phyloP scores from a whole-genome alignment of 2,329 filamentous ascomycete species.

The Ophiostoma quercus region DNA sequence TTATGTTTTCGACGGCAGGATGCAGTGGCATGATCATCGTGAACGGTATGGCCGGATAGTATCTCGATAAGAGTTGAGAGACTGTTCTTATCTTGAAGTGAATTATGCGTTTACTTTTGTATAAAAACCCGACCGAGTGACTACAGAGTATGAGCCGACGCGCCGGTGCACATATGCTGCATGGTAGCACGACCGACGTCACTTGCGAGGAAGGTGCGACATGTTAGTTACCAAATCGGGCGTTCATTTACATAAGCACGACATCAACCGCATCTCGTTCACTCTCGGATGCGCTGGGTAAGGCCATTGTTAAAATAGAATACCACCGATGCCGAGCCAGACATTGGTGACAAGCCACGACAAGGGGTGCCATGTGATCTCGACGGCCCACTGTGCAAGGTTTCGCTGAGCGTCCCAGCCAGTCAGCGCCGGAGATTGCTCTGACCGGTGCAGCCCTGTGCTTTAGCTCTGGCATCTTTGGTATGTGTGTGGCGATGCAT shows the following conservation, averaged over 20 bases:
- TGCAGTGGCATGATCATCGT: background rate
- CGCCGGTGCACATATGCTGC: background rate
- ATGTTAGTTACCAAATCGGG: too few species aligned
- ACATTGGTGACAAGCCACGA: background rate
- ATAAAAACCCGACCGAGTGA: background rate
- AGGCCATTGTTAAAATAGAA: background rate
- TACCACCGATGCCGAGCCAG: background rate
- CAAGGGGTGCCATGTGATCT: background rate
- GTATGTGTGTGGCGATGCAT: background rate
- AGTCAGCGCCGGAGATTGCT: background rate
- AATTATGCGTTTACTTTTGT: background rate
- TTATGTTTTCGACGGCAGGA: background rate
- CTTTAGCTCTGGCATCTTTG: background rate
- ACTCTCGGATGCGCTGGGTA: background rate
- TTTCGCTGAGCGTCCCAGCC: background rate
- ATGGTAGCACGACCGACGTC: background rate
- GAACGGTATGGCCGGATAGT: background rate
- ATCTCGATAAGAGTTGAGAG: background rate
- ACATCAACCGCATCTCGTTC: too few species aligned
- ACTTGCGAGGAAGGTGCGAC: background rate
- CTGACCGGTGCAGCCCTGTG: constrained; percentile 5
- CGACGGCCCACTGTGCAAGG: constrained; percentile 1
- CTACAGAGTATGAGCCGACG: background rate
- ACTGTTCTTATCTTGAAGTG: background rate
- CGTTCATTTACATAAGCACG: too few species aligned